A percentile compares a stretch with the other conserved stretches of the same genome.
Evolutionary conservation across 2,329 filamentous ascomycete genomes (phyloP).

Genomic region (Fusarium mundagurra): DNA sequence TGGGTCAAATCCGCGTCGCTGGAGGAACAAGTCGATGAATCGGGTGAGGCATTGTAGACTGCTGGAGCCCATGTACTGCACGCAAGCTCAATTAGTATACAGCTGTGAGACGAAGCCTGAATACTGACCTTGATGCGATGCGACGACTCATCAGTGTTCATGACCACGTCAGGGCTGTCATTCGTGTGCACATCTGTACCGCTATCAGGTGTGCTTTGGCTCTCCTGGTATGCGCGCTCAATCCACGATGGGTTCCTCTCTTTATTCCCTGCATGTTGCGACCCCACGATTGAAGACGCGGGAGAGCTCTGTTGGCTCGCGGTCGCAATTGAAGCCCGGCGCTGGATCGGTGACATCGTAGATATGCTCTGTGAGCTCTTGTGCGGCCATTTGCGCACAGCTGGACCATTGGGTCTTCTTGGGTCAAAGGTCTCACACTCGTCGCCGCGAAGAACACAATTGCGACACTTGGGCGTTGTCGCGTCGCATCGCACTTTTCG

Average conservation of each 20-base stretch:
- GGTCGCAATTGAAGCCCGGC: constrained; percentile 17
- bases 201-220: constrained; percentile 16
- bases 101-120: not conserved
- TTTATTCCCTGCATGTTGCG: constrained; percentile 18
- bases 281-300: constrained; percentile 21
- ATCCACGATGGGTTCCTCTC: constrained; percentile 33
- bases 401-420: constrained; percentile 31
- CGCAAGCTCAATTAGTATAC: not conserved
- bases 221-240: constrained; percentile 34
- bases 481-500: constrained; percentile 39
- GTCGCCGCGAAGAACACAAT: constrained; percentile 36
- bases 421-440: constrained; percentile 35
- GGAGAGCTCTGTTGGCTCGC: constrained; percentile 34
- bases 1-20: constrained; percentile 25
- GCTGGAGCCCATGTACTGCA: constrained; percentile 37
- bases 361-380: constrained; percentile 12
- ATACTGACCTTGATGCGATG: constrained; percentile 34
- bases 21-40: constrained; percentile 32
- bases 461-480: constrained; percentile 38
- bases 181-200: constrained; percentile 19
- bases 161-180: constrained; percentile 33
- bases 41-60: constrained; percentile 33
- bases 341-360: constrained; percentile 2
- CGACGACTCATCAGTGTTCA: constrained; percentile 37
- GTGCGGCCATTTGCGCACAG: constrained; percentile 34